A percentile compares a stretch with the other conserved stretches of the same genome.
These are phyloP conservation scores for Acer negundo DNA, from an alignment of 345 rosid genomes.

Conservation along the genomic window DNA sequence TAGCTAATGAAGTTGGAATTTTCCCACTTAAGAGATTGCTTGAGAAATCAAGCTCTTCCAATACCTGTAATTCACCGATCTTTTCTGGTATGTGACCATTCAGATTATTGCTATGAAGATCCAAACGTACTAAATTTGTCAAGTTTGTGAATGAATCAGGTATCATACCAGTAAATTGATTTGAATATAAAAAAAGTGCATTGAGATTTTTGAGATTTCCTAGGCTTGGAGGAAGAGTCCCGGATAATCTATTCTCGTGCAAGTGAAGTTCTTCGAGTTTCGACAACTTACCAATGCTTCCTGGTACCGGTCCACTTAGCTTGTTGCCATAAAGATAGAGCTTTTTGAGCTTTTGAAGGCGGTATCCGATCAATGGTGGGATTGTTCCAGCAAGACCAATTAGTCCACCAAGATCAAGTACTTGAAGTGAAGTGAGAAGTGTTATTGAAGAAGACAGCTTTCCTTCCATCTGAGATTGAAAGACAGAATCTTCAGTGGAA, in stretches of 20 bases:
- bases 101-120: slow-evolving; percentile 45
- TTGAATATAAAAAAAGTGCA: slow-evolving; percentile 41
- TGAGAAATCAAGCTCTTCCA: slow-evolving; percentile 54
- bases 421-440: slow-evolving; percentile 41
- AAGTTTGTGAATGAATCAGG: slow-evolving; percentile 43
- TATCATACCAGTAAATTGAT: slow-evolving; percentile 37
- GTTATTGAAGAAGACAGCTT: slow-evolving; percentile 45
- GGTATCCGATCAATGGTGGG: slow-evolving; percentile 44
- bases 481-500: slow-evolving; percentile 29
- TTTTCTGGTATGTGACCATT: slow-evolving; percentile 41
- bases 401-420: slow-evolving; percentile 60
- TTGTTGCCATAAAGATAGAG: slow-evolving; percentile 54
- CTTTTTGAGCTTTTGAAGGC: slow-evolving; percentile 38
- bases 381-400: slow-evolving; percentile 42
- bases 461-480: slow-evolving; percentile 53
- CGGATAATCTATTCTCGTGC: slow-evolving; percentile 50
- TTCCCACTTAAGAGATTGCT: slow-evolving; percentile 39
- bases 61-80: slow-evolving; percentile 38
- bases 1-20: slow-evolving; percentile 41
- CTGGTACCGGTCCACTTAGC: slow-evolving; percentile 44
- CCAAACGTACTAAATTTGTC: slow-evolving; percentile 42
- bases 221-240: slow-evolving; percentile 43
- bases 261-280: slow-evolving; percentile 48
- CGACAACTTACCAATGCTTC: slow-evolving; percentile 51
- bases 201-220: slow-evolving; percentile 43